phyloP scores from a whole-genome alignment of 1,139 yeast genomes.

The Yamadazyma taylorii region DNA sequence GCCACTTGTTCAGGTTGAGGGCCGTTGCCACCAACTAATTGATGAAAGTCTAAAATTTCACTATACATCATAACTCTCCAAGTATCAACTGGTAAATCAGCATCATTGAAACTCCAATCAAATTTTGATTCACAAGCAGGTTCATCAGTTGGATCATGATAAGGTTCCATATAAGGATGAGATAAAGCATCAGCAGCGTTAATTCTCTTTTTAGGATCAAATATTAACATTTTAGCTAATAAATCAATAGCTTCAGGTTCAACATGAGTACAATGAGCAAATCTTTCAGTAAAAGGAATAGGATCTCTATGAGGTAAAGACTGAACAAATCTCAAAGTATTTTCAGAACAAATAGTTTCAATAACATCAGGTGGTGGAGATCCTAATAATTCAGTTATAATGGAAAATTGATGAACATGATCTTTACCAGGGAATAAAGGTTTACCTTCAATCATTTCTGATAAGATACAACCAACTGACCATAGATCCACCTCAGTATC shows the following conservation, averaged over 20 bases:
- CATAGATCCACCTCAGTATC: constrained; percentile 98
- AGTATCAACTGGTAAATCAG: constrained; percentile 94
- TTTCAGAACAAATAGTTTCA: constrained; percentile 93
- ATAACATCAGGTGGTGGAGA: constrained; percentile 96
- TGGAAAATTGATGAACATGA: constrained; percentile 96
- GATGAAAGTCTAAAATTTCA: constrained; percentile 94
- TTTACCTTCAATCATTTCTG: constrained; percentile 99
- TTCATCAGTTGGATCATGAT: constrained; percentile 97
- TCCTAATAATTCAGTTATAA: constrained; percentile 92
- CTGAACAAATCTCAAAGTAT: constrained; percentile 90
- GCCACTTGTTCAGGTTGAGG: constrained; percentile 27
- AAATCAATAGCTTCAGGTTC: constrained; percentile 93
- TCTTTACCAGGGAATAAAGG: constrained; percentile 98
- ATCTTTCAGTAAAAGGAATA: constrained; percentile 79
- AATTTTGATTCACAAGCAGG: constrained; percentile 91
- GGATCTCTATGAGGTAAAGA: constrained; percentile 93
- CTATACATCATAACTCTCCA: constrained; percentile 99
- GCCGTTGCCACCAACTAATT: constrained; percentile 49
- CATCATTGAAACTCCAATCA: constrained; percentile 98
- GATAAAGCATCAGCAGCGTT: constrained; percentile 88
- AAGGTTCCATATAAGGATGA: constrained; percentile 94
- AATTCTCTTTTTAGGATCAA: constrained; percentile 91
- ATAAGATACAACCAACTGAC: constrained; percentile 99
- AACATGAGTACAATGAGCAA: constrained; percentile 63
- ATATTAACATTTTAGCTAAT: constrained; percentile 84